phyloP scores from a whole-genome alignment of 805 yeast genomes.

The Candida sakaeoensis region DNA sequence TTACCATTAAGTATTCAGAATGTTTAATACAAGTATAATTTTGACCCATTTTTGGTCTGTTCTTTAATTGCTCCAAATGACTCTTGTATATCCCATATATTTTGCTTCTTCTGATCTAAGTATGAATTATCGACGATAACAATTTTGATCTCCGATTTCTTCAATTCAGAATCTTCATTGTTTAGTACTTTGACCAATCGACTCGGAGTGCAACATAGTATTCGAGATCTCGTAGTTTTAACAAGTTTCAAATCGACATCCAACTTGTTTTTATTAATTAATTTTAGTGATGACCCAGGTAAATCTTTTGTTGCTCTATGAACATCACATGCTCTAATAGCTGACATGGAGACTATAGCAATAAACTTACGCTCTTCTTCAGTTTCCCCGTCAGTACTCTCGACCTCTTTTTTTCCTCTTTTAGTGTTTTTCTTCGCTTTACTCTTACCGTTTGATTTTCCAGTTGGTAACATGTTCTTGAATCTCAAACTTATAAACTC shows the following conservation, averaged over 20 bases:
- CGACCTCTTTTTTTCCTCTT: constrained; percentile 13
- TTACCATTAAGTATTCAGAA: constrained; percentile 17
- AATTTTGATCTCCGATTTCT: constrained; percentile 43
- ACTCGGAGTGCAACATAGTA: constrained; percentile 64
- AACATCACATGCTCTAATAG: constrained; percentile 83
- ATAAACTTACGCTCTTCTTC: constrained; percentile 36
- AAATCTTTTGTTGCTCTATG: constrained; percentile 54
- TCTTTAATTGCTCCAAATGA: constrained; percentile 38
- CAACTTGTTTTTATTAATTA: constrained; percentile 72
- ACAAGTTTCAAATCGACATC: constrained; percentile 55
- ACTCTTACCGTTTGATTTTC: constrained; percentile 25
- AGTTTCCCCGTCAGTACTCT: constrained; percentile 7
- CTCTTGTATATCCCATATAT: constrained; percentile 56
- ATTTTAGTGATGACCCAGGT: constrained; percentile 57
- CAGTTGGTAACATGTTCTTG: constrained; percentile 40
- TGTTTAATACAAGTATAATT: constrained; percentile 45
- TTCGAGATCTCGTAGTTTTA: constrained; percentile 41
- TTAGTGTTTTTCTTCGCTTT: constrained; percentile 24
- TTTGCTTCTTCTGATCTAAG: constrained; percentile 57
- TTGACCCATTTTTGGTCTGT: constrained; percentile 41
- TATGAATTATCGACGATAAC: constrained; percentile 59
- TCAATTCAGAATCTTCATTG: constrained; percentile 39
- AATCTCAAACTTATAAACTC: constrained; percentile 52
- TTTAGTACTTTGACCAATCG: constrained; percentile 48
- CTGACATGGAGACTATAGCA: constrained; percentile 65